Evolutionary conservation across 768 basidiomycete genomes (phyloP).

Genomic region (Suillus occidentalis): DNA sequence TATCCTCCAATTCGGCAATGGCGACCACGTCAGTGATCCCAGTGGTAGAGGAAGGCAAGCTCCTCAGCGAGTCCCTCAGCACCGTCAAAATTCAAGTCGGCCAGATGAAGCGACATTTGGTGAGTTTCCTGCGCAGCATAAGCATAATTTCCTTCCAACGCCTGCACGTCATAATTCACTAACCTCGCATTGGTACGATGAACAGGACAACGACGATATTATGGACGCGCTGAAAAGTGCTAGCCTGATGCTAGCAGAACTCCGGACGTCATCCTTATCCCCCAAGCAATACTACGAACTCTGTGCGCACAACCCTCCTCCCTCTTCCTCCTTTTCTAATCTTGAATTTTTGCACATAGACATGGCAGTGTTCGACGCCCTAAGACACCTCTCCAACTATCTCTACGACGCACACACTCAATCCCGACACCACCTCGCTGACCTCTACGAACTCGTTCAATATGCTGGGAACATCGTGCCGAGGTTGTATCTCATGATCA

Average conservation of each 20-base stretch:
- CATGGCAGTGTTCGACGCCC: constrained; percentile 98
- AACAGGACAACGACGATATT: constrained; percentile 88
- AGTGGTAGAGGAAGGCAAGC: constrained; percentile 74
- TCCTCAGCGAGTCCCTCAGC: constrained; percentile 80
- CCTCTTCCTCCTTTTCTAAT: neutral
- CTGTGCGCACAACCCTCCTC: constrained; percentile 50
- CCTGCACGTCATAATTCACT: neutral
- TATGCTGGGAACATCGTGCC: constrained; percentile 97
- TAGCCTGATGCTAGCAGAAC: constrained; percentile 94
- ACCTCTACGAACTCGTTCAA: constrained; percentile 99
- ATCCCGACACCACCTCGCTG: constrained; percentile 92
- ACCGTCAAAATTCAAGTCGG: constrained; percentile 90
- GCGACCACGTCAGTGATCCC: constrained; percentile 28
- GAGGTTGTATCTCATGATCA: constrained; percentile 96
- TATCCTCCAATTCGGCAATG: constrained; percentile 1
- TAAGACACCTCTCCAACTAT: constrained; percentile 93
- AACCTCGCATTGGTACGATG: neutral
- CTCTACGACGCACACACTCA: constrained; percentile 94
- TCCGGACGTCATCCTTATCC: constrained; percentile 88
- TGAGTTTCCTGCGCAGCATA: constrained; percentile 37
- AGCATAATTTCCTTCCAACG: neutral
- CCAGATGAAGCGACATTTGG: constrained; percentile 93
- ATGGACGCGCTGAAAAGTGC: constrained; percentile 99
- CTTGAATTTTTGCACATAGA: constrained; percentile 45
- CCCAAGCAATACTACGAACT: constrained; percentile 99